These are phyloP conservation scores for Aspergillus novofumigatus DNA, from an alignment of 2,329 filamentous ascomycete genomes.

Conservation along the genomic window DNA sequence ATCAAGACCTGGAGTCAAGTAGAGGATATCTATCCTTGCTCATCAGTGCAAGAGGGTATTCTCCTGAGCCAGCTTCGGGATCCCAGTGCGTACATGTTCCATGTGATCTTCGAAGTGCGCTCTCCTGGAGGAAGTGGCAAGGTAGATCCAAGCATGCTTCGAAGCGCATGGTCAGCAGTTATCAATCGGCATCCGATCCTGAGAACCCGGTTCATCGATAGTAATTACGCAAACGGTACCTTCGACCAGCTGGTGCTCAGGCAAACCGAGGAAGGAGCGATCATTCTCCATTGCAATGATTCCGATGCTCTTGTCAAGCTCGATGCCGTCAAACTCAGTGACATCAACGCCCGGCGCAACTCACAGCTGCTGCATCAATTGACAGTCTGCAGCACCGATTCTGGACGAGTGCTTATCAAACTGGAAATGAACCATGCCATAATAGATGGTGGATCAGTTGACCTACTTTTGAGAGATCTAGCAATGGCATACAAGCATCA, in stretches of 20 bases:
- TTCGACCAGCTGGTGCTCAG: constrained; percentile 38
- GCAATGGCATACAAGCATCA: constrained; percentile 28
- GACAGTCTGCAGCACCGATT: constrained; percentile 29
- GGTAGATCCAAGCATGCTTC: constrained; percentile 25
- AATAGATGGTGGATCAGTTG: constrained; percentile 34
- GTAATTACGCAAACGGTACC: constrained; percentile 28
- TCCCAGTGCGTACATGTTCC: constrained; percentile 33
- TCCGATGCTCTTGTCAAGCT: constrained; percentile 24
- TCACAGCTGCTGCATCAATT: constrained; percentile 32
- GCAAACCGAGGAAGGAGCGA: constrained; percentile 18
- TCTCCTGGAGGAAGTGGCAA: constrained; percentile 10
- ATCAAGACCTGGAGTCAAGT: constrained; percentile 26
- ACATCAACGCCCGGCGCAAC: constrained; percentile 21
- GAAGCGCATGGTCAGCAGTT: constrained; percentile 31
- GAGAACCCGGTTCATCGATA: constrained; percentile 33
- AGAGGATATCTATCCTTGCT: constrained; percentile 36
- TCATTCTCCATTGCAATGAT: constrained; percentile 28
- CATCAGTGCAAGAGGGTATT: constrained; percentile 36
- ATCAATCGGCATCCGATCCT: constrained; percentile 32
- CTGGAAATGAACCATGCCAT: constrained; percentile 38
- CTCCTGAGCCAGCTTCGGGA: constrained; percentile 36
- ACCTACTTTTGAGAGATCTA: constrained; percentile 30
- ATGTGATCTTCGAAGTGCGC: constrained; percentile 33
- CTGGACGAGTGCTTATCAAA: constrained; percentile 30
- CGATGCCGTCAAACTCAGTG: constrained; percentile 23